These are phyloP conservation scores for Rhizopogon vulgaris DNA, from an alignment of 768 basidiomycete genomes.

Conservation along the genomic window DNA sequence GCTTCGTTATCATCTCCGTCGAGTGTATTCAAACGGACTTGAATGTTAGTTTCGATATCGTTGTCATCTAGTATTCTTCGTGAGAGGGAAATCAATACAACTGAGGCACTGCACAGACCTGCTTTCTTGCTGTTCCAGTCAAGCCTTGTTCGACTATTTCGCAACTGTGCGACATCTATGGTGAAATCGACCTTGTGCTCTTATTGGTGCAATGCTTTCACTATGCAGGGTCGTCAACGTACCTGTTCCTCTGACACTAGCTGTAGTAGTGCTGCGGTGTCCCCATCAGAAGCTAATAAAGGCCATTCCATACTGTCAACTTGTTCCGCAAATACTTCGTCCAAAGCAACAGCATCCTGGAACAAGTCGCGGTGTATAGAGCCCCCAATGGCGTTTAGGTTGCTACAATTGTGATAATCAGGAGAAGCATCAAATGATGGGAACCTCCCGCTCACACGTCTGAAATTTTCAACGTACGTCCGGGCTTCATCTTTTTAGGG, in stretches of 20 bases:
- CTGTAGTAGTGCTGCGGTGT: constrained; percentile 68
- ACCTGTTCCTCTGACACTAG: constrained; percentile 82
- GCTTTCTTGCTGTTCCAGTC: constrained; percentile 92
- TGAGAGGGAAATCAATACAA: neutral
- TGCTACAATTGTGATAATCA: constrained; percentile 33
- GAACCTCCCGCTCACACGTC: constrained; percentile 43
- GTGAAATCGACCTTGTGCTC: constrained; percentile 58
- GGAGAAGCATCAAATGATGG: neutral
- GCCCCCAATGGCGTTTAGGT: constrained; percentile 64
- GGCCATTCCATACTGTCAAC: constrained; percentile 74
- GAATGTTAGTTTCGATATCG: constrained; percentile 68
- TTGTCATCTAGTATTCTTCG: constrained; percentile 57
- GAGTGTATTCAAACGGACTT: constrained; percentile 25
- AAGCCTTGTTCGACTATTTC: constrained; percentile 45
- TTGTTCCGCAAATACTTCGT: constrained; percentile 45
- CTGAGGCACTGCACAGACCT: constrained; percentile 34
- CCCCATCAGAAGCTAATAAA: constrained; percentile 72
- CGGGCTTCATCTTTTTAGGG: constrained; percentile 57
- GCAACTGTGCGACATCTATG: constrained; percentile 60
- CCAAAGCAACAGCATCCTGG: constrained; percentile 62
- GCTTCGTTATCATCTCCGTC: neutral
- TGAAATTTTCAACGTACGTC: constrained; percentile 70
- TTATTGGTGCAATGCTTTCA: neutral
- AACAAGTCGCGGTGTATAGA: constrained; percentile 57
- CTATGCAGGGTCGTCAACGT: constrained; percentile 6